Conservation (phyloP, 306 rosid species). For the Ziziphus jujuba region DNA sequence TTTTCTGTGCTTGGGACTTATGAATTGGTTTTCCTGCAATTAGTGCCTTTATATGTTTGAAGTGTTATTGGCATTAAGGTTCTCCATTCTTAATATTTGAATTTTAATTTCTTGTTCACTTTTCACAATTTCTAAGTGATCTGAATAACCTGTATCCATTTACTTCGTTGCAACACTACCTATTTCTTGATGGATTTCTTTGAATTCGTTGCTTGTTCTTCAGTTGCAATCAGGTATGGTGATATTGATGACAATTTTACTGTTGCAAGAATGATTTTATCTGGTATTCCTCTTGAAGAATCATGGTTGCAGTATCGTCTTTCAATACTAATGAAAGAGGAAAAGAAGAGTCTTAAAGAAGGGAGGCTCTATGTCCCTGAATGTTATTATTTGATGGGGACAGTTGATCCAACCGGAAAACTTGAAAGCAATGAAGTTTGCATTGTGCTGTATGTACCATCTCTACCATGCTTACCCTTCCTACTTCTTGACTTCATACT, state of each 20-base stretch:
- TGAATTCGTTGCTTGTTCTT: slow-evolving; percentile 17
- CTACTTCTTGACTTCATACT: not conserved
- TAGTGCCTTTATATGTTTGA: not conserved
- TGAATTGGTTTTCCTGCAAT: too few species aligned
- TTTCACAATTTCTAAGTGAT: not conserved
- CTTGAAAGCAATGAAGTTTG: slow-evolving; percentile 64
- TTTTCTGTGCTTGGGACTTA: slow-evolving; percentile 1
- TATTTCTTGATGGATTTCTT: not conserved
- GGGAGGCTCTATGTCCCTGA: slow-evolving; percentile 56
- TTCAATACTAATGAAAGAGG: slow-evolving; percentile 39
- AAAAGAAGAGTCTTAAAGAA: slow-evolving; percentile 37
- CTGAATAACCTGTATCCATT: not conserved
- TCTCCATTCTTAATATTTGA: not conserved
- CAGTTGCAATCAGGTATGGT: slow-evolving; percentile 55
- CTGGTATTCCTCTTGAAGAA: slow-evolving; percentile 77
- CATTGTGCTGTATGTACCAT: slow-evolving; percentile 57
- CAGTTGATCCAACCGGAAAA: slow-evolving; percentile 70
- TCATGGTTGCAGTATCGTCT: slow-evolving; percentile 53
- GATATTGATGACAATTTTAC: slow-evolving; percentile 50
- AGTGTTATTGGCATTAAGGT: not conserved
- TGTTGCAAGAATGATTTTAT: slow-evolving; percentile 58
- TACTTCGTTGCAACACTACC: not conserved
- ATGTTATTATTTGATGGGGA: slow-evolving; percentile 75
- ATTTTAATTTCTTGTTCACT: not conserved
- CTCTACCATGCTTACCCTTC: not conserved